Conservation (phyloP, 73 alveolate genomes). For the Halteria grandinella region DNA sequence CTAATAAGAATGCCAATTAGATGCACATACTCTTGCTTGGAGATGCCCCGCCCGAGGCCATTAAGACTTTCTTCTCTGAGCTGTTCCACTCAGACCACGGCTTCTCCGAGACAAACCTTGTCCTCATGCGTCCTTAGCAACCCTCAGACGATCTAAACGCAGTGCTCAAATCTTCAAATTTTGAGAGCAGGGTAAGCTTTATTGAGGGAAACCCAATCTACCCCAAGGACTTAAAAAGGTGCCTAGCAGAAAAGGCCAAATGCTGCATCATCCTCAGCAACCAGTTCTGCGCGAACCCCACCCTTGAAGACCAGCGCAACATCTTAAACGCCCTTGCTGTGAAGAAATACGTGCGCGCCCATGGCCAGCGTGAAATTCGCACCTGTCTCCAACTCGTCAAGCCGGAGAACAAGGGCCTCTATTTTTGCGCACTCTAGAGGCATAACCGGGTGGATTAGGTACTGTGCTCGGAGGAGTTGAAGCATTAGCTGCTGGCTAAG, state of each 20-base stretch:
- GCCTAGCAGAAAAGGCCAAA: slow-evolving; percentile 82
- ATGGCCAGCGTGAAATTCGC: slow-evolving; percentile 57
- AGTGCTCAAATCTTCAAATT: slow-evolving; percentile 68
- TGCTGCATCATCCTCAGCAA: slow-evolving; percentile 93
- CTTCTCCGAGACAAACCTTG: slow-evolving; percentile 76
- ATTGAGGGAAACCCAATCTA: slow-evolving; percentile 90
- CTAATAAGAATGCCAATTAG: slow-evolving; percentile 64
- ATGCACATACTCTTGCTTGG: slow-evolving; percentile 91
- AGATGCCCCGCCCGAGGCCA: slow-evolving; percentile 87
- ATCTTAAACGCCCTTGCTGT: slow-evolving; percentile 92
- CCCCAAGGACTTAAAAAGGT: slow-evolving; percentile 84
- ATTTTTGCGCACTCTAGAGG: slow-evolving; percentile 73
- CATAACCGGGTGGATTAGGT: slow-evolving; percentile 74
- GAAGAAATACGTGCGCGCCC: slow-evolving; percentile 78
- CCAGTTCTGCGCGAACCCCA: slow-evolving; percentile 85
- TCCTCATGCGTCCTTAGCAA: slow-evolving; percentile 81
- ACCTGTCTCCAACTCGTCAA: slow-evolving; percentile 86
- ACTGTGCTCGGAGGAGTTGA: slow-evolving; percentile 93
- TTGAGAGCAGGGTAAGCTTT: slow-evolving; percentile 77
- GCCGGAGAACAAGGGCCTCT: slow-evolving; percentile 94
- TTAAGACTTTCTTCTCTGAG: slow-evolving; percentile 87
- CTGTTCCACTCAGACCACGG: slow-evolving; percentile 95
- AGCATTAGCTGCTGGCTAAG: slow-evolving; percentile 91
- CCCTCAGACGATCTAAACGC: slow-evolving; percentile 87
- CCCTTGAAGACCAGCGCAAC: slow-evolving; percentile 88